Percentiles rank a stretch among this genome's conserved stretches.
These are phyloP conservation scores for Coniochaeta sp. DNA, from an alignment of 2,329 filamentous ascomycete species.

Conservation along the genomic window DNA sequence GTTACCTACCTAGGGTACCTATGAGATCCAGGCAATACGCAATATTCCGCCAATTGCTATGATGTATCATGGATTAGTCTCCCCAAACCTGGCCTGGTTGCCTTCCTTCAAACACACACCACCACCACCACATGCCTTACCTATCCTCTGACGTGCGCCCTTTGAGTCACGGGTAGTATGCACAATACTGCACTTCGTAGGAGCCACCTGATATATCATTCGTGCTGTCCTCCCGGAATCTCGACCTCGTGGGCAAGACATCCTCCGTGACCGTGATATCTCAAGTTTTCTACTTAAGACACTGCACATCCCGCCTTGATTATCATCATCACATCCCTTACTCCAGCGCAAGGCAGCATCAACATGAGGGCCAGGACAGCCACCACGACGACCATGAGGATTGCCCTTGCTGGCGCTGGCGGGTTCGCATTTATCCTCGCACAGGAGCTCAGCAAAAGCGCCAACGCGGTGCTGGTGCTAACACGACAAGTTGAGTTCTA, in stretches of 20 bases:
- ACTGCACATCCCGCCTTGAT: neutral
- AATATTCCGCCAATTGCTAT: neutral
- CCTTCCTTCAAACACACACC: neutral
- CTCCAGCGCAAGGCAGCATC: neutral
- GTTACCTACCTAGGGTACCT: neutral
- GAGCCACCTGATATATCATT: neutral
- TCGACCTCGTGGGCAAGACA: neutral
- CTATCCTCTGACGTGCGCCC: neutral
- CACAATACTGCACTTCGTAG: neutral
- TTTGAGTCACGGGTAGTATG: constrained; percentile 3
- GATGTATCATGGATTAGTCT: neutral
- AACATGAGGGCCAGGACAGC: constrained; percentile 1
- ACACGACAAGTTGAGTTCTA: constrained; percentile 50
- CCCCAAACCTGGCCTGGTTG: neutral
- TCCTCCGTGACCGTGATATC: neutral
- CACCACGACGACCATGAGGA: constrained; percentile 38
- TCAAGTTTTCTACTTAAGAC: neutral
- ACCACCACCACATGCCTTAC: too few species aligned
- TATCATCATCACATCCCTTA: neutral
- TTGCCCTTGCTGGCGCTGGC: constrained; percentile 39
- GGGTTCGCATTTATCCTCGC: constrained; percentile 37
- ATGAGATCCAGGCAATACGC: too few species aligned
- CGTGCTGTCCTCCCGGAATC: neutral
- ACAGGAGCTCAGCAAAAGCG: constrained; percentile 54
- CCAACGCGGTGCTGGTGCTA: constrained; percentile 63